A percentile compares a stretch with the other conserved stretches of the same genome.
phyloP scores from a whole-genome alignment of 371 early-diverging fungal species.

The Mortierella sp. region DNA sequence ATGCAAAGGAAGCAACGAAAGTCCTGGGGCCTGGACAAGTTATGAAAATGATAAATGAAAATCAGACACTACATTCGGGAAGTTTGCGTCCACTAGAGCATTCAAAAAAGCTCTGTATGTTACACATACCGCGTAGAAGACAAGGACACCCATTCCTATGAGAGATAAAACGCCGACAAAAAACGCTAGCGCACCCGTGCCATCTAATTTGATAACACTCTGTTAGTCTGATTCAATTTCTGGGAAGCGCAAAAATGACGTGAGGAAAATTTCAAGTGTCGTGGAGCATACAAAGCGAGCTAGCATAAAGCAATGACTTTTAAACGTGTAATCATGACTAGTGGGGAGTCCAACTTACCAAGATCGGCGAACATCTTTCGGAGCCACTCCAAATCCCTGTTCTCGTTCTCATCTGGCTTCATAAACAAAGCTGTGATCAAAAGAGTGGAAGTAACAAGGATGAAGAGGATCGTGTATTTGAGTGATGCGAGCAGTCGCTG shows the following conservation, averaged over 20 bases:
- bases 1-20: constrained; percentile 43
- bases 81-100: not conserved
- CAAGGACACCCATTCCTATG: constrained; percentile 48
- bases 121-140: constrained; percentile 45
- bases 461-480: constrained; percentile 54
- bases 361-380: constrained; percentile 42
- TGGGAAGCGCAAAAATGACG: constrained; percentile 23
- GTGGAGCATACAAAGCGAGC: constrained; percentile 48
- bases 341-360: constrained; percentile 18
- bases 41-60: not conserved
- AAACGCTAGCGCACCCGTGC: constrained; percentile 47
- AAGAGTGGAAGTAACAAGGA: constrained; percentile 37
- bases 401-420: constrained; percentile 34
- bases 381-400: constrained; percentile 51
- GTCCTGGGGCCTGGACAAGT: constrained; percentile 41
- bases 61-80: not conserved
- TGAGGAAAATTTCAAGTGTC: constrained; percentile 38
- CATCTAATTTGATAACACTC: constrained; percentile 22
- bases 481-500: constrained; percentile 20
- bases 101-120: not conserved
- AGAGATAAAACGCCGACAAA: constrained; percentile 44
- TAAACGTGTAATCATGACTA: too few species aligned
- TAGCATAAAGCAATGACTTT: not conserved
- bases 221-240: not conserved
- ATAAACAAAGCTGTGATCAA: constrained; percentile 45